These are phyloP conservation scores for Seminavis robusta DNA, from an alignment of 108 stramenopile genomes.

Conservation along the genomic window DNA sequence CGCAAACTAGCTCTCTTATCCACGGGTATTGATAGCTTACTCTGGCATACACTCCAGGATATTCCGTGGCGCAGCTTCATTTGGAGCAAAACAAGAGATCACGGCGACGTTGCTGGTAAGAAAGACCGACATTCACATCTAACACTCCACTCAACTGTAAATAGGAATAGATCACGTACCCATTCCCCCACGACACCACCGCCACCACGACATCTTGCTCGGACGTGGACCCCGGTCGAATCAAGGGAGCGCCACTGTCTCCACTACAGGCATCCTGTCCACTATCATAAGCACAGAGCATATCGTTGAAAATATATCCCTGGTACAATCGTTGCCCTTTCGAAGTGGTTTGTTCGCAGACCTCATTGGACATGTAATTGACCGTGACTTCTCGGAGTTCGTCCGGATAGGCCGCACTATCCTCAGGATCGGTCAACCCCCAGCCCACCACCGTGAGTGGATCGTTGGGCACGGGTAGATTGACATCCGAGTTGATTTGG, in stretches of 20 bases:
- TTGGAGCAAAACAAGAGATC: too few relatives aligned
- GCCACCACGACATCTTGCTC: slow-evolving; percentile 36
- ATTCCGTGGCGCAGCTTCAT: too few relatives aligned
- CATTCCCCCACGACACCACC: slow-evolving; percentile 30
- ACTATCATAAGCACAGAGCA: slow-evolving; percentile 55
- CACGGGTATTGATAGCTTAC: slow-evolving; percentile 4
- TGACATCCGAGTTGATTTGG: slow-evolving; percentile 10
- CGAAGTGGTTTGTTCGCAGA: slow-evolving; percentile 9
- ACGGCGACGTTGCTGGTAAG: too few relatives aligned
- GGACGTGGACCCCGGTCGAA: slow-evolving; percentile 13
- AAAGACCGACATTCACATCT: too few relatives aligned
- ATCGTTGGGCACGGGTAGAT: slow-evolving; percentile 3
- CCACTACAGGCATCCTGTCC: slow-evolving; percentile 40
- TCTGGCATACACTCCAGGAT: too few relatives aligned
- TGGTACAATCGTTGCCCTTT: background rate
- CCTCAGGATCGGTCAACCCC: slow-evolving; percentile 13
- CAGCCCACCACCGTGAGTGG: slow-evolving; percentile 30
- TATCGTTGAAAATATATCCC: slow-evolving; percentile 22
- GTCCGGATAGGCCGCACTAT: slow-evolving; percentile 1
- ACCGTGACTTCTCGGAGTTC: slow-evolving; percentile 32
- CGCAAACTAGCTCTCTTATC: slow-evolving; percentile 4
- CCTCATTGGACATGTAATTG: slow-evolving; percentile 32
- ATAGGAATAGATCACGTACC: slow-evolving; percentile 44
- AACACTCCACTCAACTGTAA: slow-evolving; percentile 46
- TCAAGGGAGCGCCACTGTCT: slow-evolving; percentile 42